Evolutionary conservation across 2,329 filamentous ascomycete genomes (phyloP).

Genomic region (Knufia fluminis): DNA sequence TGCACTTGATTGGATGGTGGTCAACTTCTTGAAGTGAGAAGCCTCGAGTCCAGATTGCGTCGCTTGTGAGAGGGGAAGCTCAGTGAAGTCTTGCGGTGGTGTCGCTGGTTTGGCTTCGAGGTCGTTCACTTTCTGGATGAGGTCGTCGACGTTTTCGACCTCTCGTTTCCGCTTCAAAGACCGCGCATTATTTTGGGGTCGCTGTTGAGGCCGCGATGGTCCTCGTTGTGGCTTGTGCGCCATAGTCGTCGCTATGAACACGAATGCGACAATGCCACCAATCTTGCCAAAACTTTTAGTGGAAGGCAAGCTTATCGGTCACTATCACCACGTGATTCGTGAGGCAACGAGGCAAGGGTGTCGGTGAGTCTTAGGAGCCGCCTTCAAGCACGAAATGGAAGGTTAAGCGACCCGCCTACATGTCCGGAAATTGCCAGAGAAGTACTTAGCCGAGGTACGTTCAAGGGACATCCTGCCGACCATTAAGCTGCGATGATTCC

Average conservation of each 20-base stretch:
- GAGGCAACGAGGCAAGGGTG: too few relatives aligned
- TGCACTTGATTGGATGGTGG: conserved; percentile 84
- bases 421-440: too few relatives aligned
- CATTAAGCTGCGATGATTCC: too few relatives aligned
- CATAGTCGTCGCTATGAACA: conserved; percentile 12
- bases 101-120: conserved; percentile 33
- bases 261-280: neutral
- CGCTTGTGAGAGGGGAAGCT: conserved; percentile 75
- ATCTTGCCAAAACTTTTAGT: neutral
- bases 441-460: too few relatives aligned
- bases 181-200: conserved; percentile 16
- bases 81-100: conserved; percentile 60
- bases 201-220: conserved; percentile 24
- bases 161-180: conserved; percentile 39
- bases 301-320: neutral
- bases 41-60: conserved; percentile 71
- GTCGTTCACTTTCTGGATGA: conserved; percentile 36
- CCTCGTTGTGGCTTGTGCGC: conserved; percentile 19
- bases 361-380: too few relatives aligned
- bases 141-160: conserved; percentile 34
- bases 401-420: too few relatives aligned
- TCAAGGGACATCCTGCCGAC: too few relatives aligned
- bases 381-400: too few relatives aligned
- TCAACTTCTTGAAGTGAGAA: conserved; percentile 81
- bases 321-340: neutral